A percentile compares a stretch with the other conserved stretches of the same genome.
Evolutionary conservation across 805 yeast species (phyloP).

Genomic region (Torulaspora delbrueckii): DNA sequence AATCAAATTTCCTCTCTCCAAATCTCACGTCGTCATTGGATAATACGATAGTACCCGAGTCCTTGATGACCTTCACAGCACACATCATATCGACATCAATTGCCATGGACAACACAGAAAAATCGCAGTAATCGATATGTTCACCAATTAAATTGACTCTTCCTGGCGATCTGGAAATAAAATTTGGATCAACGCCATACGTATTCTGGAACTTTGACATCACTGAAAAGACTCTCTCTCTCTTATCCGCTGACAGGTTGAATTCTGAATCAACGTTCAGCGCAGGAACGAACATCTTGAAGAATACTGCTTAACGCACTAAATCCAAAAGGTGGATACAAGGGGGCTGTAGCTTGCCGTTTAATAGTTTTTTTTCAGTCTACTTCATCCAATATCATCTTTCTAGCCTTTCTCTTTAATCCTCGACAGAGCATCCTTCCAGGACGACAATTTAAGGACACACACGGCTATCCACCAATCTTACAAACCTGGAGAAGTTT

Average conservation of each 20-base stretch:
- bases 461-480: too few species aligned
- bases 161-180: conserved; percentile 63
- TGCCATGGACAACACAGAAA: conserved; percentile 72
- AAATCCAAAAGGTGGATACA: background rate
- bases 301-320: background rate
- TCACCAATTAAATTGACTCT: conserved; percentile 72
- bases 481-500: too few species aligned
- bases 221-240: background rate
- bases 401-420: too few species aligned
- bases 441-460: too few species aligned
- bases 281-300: background rate
- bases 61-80: conserved; percentile 40
- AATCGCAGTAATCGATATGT: conserved; percentile 65
- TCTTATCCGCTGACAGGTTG: background rate
- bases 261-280: background rate
- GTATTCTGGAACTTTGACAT: background rate
- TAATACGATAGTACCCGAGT: conserved; percentile 29
- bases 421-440: too few species aligned
- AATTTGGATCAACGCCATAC: conserved; percentile 30
- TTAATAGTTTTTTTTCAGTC: background rate
- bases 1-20: conserved; percentile 34
- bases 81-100: conserved; percentile 57
- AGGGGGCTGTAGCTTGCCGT: background rate
- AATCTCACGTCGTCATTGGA: conserved; percentile 38
- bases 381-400: too few species aligned